Evolutionary conservation across 1,284 basidiomycete genomes (phyloP).

Genomic region (Cutaneotrichosporon cutaneum): DNA sequence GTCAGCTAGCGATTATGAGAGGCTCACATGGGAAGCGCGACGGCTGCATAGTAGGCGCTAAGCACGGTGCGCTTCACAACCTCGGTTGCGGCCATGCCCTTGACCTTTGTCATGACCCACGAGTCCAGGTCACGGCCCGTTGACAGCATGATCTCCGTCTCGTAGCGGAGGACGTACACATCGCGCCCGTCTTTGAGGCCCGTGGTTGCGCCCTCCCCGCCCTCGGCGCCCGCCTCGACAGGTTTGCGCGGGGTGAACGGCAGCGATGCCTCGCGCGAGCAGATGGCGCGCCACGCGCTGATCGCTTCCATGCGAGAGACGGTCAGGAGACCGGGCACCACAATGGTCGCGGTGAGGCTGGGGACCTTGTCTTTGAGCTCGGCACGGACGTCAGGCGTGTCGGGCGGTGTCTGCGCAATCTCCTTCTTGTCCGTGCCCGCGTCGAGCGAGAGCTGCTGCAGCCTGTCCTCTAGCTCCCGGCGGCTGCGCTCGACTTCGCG

Average conservation of each 20-base stretch:
- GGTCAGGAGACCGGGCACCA: constrained; percentile 56
- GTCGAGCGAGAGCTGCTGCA: constrained; percentile 13
- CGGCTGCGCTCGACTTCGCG: constrained; percentile 13
- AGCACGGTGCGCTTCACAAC: constrained; percentile 60
- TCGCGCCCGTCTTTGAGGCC: constrained; percentile 52
- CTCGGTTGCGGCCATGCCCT: constrained; percentile 53
- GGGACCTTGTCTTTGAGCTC: constrained; percentile 68
- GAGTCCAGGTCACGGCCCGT: constrained; percentile 54
- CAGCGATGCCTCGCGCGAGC: constrained; percentile 18
- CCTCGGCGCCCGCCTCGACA: background rate
- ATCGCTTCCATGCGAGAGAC: constrained; percentile 54
- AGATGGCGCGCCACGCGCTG: constrained; percentile 50
- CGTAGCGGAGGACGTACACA: constrained; percentile 53
- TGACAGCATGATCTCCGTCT: constrained; percentile 53
- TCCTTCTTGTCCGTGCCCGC: constrained; percentile 10
- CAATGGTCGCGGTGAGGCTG: constrained; percentile 53
- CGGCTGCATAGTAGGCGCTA: constrained; percentile 57
- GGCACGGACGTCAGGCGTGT: constrained; percentile 9
- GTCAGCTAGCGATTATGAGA: constrained; percentile 32
- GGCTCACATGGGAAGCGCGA: constrained; percentile 56
- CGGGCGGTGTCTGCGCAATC: constrained; percentile 3
- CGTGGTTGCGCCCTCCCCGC: background rate
- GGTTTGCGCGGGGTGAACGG: background rate
- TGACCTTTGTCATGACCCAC: constrained; percentile 51
- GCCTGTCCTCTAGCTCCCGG: constrained; percentile 15